A percentile compares a stretch with the other conserved stretches of the same genome.
phyloP scores from a whole-genome alignment of 257 asterid species.

The Plantago major region DNA sequence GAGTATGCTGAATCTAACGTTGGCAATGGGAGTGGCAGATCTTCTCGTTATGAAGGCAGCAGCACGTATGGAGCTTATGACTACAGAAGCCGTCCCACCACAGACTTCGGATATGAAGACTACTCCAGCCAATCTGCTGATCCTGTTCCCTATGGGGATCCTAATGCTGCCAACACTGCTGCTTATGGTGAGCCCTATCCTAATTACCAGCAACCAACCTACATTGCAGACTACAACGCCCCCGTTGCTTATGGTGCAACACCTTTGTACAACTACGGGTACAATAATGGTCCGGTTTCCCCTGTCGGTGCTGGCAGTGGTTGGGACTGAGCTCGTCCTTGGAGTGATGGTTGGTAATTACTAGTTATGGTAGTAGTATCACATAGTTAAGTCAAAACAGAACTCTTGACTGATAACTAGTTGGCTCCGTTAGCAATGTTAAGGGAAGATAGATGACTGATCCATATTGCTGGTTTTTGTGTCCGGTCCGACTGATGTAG shows the following conservation, averaged over 20 bases:
- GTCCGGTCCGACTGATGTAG: neutral
- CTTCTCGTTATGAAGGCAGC: conserved; percentile 21
- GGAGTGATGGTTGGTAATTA: too few species aligned
- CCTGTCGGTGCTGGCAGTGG: conserved; percentile 26
- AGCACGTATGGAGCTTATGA: conserved; percentile 31
- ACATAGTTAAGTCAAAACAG: neutral
- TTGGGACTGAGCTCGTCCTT: conserved; percentile 29
- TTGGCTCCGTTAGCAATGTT: neutral
- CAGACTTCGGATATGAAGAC: conserved; percentile 11
- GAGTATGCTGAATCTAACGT: conserved; percentile 34
- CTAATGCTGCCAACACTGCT: conserved; percentile 12
- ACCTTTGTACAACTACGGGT: conserved; percentile 8
- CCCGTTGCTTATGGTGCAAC: neutral
- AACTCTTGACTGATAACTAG: neutral
- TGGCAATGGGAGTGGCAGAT: conserved; percentile 18
- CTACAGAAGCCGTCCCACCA: conserved; percentile 17
- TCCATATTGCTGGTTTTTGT: neutral
- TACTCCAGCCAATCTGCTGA: conserved; percentile 23
- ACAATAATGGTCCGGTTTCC: conserved; percentile 18
- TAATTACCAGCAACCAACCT: conserved; percentile 8
- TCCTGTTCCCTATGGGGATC: neutral
- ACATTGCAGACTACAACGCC: conserved; percentile 13
- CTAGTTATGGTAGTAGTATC: neutral
- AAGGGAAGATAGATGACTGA: neutral
- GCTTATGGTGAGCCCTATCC: conserved; percentile 6